Percentiles rank a stretch among this genome's conserved stretches.
Conservation (phyloP, 2,329 filamentous ascomycete species). For the Hymenoscyphus linearis region DNA sequence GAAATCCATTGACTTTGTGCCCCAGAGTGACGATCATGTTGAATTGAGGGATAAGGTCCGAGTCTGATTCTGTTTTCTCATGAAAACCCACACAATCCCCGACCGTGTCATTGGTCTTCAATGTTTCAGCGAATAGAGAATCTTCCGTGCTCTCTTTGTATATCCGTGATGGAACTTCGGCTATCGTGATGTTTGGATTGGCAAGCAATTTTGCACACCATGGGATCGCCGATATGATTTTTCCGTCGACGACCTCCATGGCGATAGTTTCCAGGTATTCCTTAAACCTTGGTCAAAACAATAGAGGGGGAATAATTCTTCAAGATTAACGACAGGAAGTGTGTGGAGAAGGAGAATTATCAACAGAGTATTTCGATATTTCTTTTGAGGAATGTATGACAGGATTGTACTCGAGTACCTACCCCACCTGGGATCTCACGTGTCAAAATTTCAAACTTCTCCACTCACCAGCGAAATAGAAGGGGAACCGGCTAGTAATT, state of each 20-base stretch:
- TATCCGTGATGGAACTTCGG: neutral
- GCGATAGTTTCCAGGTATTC: neutral
- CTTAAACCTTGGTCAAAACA: neutral
- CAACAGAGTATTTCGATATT: no score
- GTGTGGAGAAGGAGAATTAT: no score
- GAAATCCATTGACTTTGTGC: neutral
- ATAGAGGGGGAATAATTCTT: no score
- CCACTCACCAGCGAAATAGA: no score
- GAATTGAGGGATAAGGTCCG: neutral
- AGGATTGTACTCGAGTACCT: no score
- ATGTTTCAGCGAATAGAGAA: neutral
- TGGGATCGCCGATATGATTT: neutral
- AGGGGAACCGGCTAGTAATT: no score
- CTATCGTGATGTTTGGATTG: neutral
- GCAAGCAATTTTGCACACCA: neutral
- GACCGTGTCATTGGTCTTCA: neutral
- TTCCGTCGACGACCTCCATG: neutral
- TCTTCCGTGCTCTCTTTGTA: neutral
- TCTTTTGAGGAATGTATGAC: no score
- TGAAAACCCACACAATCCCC: neutral
- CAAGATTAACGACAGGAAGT: no score
- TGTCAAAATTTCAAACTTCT: no score
- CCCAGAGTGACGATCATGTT: neutral
- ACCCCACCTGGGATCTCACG: no score
- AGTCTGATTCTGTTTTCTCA: neutral